phyloP scores from a whole-genome alignment of 257 asterid species.

The Cynanchum wilfordii region DNA sequence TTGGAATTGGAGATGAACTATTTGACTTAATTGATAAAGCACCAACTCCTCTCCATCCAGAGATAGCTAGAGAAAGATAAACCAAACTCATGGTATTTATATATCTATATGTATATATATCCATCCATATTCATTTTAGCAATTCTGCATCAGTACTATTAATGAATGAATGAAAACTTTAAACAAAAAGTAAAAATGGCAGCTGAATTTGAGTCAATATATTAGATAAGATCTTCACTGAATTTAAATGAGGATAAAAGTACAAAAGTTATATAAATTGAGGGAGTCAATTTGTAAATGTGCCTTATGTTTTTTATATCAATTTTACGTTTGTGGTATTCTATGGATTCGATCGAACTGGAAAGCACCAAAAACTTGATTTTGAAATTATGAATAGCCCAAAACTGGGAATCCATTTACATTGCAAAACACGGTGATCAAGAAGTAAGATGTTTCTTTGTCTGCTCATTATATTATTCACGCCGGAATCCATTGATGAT shows the following conservation, averaged over 20 bases:
- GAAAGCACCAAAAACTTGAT: too few relatives aligned
- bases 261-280: too few relatives aligned
- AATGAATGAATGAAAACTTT: too few relatives aligned
- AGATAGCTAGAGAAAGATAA: neutral
- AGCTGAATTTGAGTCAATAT: neutral
- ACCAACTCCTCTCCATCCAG: constrained; percentile 10
- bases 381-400: neutral
- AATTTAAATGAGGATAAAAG: too few relatives aligned
- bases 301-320: too few relatives aligned
- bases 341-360: too few relatives aligned
- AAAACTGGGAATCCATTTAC: neutral
- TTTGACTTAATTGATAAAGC: constrained; percentile 61
- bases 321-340: too few relatives aligned
- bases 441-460: constrained; percentile 15
- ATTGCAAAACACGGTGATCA: neutral
- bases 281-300: too few relatives aligned
- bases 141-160: too few relatives aligned
- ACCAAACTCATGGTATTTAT: neutral
- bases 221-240: neutral
- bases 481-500: too few relatives aligned
- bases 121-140: neutral
- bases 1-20: constrained; percentile 79
- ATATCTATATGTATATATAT: too few relatives aligned
- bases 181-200: neutral
- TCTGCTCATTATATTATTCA: neutral